Conservation (phyloP, 2,329 filamentous ascomycete species). For the Calonectria fujianensis region DNA sequence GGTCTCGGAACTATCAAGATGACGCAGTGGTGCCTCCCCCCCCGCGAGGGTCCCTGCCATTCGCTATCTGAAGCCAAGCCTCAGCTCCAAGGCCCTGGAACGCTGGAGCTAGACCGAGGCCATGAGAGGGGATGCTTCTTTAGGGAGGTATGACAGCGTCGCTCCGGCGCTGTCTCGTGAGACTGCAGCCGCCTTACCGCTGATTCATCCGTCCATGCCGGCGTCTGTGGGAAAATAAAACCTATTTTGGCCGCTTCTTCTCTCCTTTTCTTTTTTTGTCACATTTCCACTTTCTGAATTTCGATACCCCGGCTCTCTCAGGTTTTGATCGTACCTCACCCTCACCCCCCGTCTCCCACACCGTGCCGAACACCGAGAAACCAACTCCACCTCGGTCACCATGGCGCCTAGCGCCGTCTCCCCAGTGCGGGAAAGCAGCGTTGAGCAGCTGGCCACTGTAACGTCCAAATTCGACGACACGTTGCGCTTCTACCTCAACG, state of each 20-base stretch:
- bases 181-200: constrained; percentile 21
- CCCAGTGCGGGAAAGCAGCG: constrained; percentile 64
- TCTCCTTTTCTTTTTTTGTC: neutral
- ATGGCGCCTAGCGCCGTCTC: constrained; percentile 77
- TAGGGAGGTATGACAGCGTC: constrained; percentile 35
- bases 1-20: constrained; percentile 37
- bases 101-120: constrained; percentile 8
- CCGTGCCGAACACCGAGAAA: neutral
- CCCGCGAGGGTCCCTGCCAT: constrained; percentile 39
- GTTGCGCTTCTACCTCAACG: constrained; percentile 94
- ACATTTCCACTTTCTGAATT: neutral
- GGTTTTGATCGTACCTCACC: neutral
- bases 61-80: constrained; percentile 47
- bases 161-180: constrained; percentile 32
- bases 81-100: constrained; percentile 15
- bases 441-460: constrained; percentile 66
- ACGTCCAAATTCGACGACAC: constrained; percentile 90
- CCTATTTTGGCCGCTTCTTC: constrained; percentile 13
- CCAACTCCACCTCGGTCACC: constrained; percentile 28
- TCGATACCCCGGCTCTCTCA: neutral
- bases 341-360: neutral
- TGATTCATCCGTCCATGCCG: constrained; percentile 27
- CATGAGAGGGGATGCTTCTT: constrained; percentile 12
- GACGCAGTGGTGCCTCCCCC: constrained; percentile 41
- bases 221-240: constrained; percentile 34